These are phyloP conservation scores for Plasmodium ovale DNA, from an alignment of 169 alveolate genomes.

Conservation along the genomic window DNA sequence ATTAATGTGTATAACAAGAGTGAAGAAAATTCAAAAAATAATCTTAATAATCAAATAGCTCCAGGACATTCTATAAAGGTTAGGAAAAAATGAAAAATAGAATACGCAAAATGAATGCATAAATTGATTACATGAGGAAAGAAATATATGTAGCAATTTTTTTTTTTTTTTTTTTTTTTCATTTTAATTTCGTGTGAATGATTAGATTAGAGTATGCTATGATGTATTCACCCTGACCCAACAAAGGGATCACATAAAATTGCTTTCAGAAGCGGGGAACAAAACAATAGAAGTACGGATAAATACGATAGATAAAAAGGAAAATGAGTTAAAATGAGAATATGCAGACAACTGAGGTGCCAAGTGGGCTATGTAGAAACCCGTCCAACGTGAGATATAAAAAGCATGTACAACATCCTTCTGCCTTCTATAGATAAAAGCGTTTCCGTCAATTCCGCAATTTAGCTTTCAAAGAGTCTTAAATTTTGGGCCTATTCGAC, in stretches of 20 bases:
- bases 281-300: constrained; percentile 31
- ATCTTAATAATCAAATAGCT: constrained; percentile 69
- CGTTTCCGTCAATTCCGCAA: constrained; percentile 38
- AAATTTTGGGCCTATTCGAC: constrained; percentile 62
- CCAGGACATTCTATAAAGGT: constrained; percentile 75
- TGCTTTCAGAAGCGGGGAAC: constrained; percentile 61
- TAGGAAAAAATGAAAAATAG: not conserved
- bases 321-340: not conserved
- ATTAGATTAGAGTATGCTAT: constrained; percentile 54
- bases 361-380: not conserved
- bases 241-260: constrained; percentile 44
- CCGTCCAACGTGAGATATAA: not conserved
- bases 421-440: constrained; percentile 39
- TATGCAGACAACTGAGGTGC: not conserved
- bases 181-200: not conserved
- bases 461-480: constrained; percentile 24
- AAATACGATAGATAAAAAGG: not conserved
- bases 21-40: constrained; percentile 57
- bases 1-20: constrained; percentile 58
- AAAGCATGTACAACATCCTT: not conserved
- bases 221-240: constrained; percentile 43
- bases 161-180: constrained; percentile 42
- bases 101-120: not conserved
- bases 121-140: constrained; percentile 1
- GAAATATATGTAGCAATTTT: no score